Evolutionary conservation across 768 basidiomycete species (phyloP).

Genomic region (Trametes cinnabarina): DNA sequence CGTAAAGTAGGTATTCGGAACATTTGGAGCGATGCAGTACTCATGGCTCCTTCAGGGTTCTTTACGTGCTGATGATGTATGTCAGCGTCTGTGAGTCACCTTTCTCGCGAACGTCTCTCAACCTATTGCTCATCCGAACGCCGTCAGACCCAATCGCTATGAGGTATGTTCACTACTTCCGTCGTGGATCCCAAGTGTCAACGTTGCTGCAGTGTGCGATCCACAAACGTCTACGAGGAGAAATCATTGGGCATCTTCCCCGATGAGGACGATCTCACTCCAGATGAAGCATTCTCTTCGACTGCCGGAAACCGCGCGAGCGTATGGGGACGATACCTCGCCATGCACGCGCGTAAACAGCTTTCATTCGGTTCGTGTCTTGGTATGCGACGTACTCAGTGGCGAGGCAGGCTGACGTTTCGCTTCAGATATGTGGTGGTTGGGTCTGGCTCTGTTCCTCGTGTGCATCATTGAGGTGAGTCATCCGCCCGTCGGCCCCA

Average conservation of each 20-base stretch:
- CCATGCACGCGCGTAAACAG: slow-evolving; percentile 82
- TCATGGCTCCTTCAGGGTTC: slow-evolving; percentile 49
- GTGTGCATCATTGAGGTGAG: slow-evolving; percentile 91
- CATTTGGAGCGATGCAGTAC: slow-evolving; percentile 5
- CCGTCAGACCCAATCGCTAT: slow-evolving; percentile 70
- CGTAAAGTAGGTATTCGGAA: slow-evolving; percentile 59
- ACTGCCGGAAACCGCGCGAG: slow-evolving; percentile 50
- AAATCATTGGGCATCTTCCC: slow-evolving; percentile 81
- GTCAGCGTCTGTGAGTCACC: slow-evolving; percentile 68
- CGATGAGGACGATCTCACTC: slow-evolving; percentile 33
- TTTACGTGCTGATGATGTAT: slow-evolving; percentile 95
- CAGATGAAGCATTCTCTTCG: slow-evolving; percentile 43
- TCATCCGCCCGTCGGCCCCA: no score
- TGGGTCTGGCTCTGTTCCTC: slow-evolving; percentile 79
- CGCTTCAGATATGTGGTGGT: slow-evolving; percentile 90
- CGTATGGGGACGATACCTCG: slow-evolving; percentile 74
- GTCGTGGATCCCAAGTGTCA: background rate
- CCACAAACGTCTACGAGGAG: slow-evolving; percentile 94
- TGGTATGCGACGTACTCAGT: background rate
- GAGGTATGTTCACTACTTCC: slow-evolving; percentile 46
- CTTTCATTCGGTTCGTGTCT: slow-evolving; percentile 76
- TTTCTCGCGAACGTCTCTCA: slow-evolving; percentile 4
- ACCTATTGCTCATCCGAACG: slow-evolving; percentile 4
- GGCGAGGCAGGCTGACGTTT: background rate
- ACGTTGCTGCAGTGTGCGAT: slow-evolving; percentile 61